phyloP scores from a whole-genome alignment of 371 early-diverging fungal genomes.

The Mortierella sp. region DNA sequence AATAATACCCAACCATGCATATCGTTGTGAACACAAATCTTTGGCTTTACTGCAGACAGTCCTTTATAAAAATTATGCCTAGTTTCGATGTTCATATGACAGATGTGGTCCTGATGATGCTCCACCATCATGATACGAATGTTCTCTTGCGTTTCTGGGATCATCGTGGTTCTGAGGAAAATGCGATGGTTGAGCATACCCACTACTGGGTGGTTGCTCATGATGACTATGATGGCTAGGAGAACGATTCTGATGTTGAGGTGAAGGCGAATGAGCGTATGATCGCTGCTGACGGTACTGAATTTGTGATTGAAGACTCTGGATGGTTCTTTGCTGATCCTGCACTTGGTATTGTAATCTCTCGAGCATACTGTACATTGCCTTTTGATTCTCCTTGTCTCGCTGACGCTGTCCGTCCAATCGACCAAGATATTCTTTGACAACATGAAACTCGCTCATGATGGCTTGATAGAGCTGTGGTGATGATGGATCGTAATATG shows the following conservation, averaged over 20 bases:
- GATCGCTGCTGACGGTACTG: conserved; percentile 6
- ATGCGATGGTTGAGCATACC: background rate
- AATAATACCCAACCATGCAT: no score
- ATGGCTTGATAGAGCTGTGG: conserved; percentile 24
- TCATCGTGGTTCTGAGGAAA: background rate
- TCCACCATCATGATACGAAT: background rate
- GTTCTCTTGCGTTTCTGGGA: background rate
- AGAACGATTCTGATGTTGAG: background rate
- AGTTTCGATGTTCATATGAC: background rate
- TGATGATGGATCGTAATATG: background rate
- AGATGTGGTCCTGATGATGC: background rate
- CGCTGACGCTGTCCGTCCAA: conserved; percentile 37
- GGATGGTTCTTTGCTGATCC: conserved; percentile 30
- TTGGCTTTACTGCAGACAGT: background rate
- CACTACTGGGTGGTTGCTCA: background rate
- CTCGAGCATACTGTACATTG: conserved; percentile 28
- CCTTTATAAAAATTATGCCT: background rate
- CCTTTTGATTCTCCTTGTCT: conserved; percentile 34
- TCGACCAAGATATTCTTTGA: conserved; percentile 26
- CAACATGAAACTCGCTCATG: conserved; percentile 28
- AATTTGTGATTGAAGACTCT: conserved; percentile 26
- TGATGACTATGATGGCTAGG: background rate
- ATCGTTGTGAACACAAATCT: no score
- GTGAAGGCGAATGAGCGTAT: background rate
- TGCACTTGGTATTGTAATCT: conserved; percentile 34